These are phyloP conservation scores for Lentinula novae-zelandiae DNA, from an alignment of 1,284 basidiomycete genomes.

Conservation along the genomic window DNA sequence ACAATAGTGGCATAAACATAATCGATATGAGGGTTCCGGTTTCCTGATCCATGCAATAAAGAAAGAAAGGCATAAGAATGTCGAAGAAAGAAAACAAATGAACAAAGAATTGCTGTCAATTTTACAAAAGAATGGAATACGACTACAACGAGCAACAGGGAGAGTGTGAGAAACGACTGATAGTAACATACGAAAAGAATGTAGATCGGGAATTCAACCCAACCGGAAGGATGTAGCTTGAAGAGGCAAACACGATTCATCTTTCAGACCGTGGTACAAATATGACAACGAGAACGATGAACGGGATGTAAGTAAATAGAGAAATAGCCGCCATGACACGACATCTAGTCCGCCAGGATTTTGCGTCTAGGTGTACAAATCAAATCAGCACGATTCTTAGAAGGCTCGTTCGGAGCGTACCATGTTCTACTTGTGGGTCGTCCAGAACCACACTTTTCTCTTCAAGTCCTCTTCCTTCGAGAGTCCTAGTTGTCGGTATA, in stretches of 20 bases:
- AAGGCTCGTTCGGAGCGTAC: slow-evolving; percentile 27
- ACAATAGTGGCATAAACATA: neutral
- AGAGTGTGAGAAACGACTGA: neutral
- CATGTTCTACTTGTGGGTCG: slow-evolving; percentile 38
- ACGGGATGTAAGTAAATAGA: slow-evolving; percentile 52
- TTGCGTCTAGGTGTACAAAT: slow-evolving; percentile 37
- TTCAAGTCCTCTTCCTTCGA: slow-evolving; percentile 31
- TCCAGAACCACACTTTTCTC: slow-evolving; percentile 53
- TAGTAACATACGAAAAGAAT: neutral
- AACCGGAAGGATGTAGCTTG: too few relatives aligned
- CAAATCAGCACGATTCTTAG: neutral
- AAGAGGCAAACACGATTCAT: neutral
- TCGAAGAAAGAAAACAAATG: neutral
- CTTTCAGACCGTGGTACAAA: slow-evolving; percentile 28
- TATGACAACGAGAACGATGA: slow-evolving; percentile 51
- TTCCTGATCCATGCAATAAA: neutral
- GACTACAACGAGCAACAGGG: neutral
- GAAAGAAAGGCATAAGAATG: neutral
- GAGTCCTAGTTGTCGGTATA: slow-evolving; percentile 43
- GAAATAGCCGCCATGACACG: slow-evolving; percentile 49
- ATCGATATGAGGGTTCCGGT: neutral
- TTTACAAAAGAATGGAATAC: neutral
- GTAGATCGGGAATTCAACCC: neutral
- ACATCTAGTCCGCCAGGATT: slow-evolving; percentile 49
- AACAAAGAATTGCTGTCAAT: neutral